Percentiles rank a stretch among this genome's conserved stretches.
phyloP scores from a whole-genome alignment of 2,329 filamentous ascomycete species.

The Pseudogymnoascus sp. region DNA sequence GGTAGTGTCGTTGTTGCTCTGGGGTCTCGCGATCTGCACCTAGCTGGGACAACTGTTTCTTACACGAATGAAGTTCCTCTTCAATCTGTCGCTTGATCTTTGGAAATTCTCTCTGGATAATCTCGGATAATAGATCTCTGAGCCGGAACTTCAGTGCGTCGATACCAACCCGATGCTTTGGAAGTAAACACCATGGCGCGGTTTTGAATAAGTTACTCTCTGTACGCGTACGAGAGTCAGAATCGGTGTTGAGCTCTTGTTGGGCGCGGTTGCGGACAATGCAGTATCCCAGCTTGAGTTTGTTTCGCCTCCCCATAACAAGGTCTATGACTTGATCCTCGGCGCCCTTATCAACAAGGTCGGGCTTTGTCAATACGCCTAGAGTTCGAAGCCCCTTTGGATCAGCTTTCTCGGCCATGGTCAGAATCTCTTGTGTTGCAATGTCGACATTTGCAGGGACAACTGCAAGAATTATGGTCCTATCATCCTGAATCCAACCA shows the following conservation, averaged over 20 bases:
- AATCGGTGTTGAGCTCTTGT: constrained; percentile 11
- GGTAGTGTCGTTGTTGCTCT: constrained; percentile 39
- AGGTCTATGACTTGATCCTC: constrained; percentile 26
- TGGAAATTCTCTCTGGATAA: constrained; percentile 15
- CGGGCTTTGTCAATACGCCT: constrained; percentile 44
- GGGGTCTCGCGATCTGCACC: constrained; percentile 37
- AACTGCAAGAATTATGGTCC: constrained; percentile 25
- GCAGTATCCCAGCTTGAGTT: constrained; percentile 15
- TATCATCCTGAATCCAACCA: constrained; percentile 46
- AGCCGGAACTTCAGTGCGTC: constrained; percentile 15
- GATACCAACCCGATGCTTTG: constrained; percentile 17
- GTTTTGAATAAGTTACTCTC: constrained; percentile 10
- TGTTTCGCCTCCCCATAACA: constrained; percentile 15
- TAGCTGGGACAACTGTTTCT: too few relatives aligned
- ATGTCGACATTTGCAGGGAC: constrained; percentile 20
- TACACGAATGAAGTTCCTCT: too few relatives aligned
- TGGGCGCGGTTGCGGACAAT: constrained; percentile 21
- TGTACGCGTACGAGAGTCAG: background rate
- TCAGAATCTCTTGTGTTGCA: constrained; percentile 27
- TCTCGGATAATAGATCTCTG: constrained; percentile 13
- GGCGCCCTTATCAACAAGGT: constrained; percentile 39
- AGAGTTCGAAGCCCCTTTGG: constrained; percentile 10
- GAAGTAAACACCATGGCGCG: constrained; percentile 15
- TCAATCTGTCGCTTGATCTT: constrained; percentile 14
- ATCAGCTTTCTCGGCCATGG: constrained; percentile 12